Base-by-base conservation (phyloP, 2,329 filamentous ascomycete genomes). In the Scorias spongiosa region DNA sequence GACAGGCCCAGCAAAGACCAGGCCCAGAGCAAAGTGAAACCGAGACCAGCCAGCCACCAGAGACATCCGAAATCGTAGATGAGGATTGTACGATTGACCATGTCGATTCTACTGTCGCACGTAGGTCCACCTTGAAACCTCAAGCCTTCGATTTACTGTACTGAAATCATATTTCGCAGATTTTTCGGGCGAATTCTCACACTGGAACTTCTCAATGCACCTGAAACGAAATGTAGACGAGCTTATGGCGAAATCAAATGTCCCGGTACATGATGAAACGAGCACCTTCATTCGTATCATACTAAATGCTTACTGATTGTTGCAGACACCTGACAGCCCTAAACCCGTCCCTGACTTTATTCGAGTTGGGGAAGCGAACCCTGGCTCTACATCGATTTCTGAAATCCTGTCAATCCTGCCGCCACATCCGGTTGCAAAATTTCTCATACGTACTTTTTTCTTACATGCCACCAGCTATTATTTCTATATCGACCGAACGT, bases 181-280 rank as follows among this genome's bases (percentile, higher is more conserved):
- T 46, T 67, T 67, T 49, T 67, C 65, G 2, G 65, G 65, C 15
- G 65, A 67, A 47, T 66, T 66, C 43, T 66, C 62, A 8, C 66
- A 67, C 42, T 52, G 66, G 44, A 67, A 65, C 43, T 67, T 67
- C 43, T 66, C 64, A 2, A 62, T 63, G 57, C 63, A 65, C 41
- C 63, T 67, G 36, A 55, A 62, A 39, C 57, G 58, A 34, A 63
- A 66, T 36, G 65, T 66, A 10, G 63, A 66, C 36, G 32, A 65
- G 48, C 51, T 57, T n/a, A 60, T 63, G 29, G 58, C 57, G 12
- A 64, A 63, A 37, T 39, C 36, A 15, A 38, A 46, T 41, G 42
- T 39, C 10, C 42, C 40, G 15, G 39, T 44, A 26, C 42, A 39
- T 29, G 32, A 40, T 40, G 34, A 45, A 20, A 61, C 39, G 44